Evolutionary conservation across 2,329 filamentous ascomycete genomes (phyloP).

Genomic region (Phaeosphaeriaceae sp.): DNA sequence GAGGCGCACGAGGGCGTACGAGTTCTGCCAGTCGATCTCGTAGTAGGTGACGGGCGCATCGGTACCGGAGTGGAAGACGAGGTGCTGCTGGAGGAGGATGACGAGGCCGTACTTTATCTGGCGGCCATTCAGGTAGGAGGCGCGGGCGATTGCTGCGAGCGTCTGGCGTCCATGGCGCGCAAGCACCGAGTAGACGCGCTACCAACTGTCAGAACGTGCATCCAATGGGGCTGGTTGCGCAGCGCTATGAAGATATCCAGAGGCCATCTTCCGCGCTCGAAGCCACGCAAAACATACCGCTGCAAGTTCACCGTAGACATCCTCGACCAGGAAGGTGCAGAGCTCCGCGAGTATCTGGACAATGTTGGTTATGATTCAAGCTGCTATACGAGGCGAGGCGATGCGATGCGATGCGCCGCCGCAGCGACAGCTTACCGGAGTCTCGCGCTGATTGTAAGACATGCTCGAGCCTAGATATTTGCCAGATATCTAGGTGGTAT

Average conservation of each 20-base stretch:
- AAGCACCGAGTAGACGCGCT: constrained; percentile 87
- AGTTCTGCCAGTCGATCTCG: constrained; percentile 79
- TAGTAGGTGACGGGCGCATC: constrained; percentile 74
- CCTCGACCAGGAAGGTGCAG: constrained; percentile 85
- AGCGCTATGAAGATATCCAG: neutral
- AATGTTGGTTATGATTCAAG: constrained; percentile 46
- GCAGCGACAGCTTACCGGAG: constrained; percentile 38
- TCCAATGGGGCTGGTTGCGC: neutral
- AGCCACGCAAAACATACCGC: constrained; percentile 65
- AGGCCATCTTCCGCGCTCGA: neutral
- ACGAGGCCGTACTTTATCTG: constrained; percentile 83
- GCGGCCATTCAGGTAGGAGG: constrained; percentile 74
- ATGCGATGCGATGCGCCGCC: constrained; percentile 8
- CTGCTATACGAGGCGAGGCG: constrained; percentile 24
- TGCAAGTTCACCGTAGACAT: constrained; percentile 89
- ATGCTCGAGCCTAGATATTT: constrained; percentile 43
- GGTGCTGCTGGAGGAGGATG: constrained; percentile 86
- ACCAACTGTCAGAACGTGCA: constrained; percentile 21
- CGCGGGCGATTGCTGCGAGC: constrained; percentile 71
- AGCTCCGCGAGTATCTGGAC: constrained; percentile 82
- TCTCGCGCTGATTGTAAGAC: constrained; percentile 46
- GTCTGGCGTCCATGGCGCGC: constrained; percentile 79
- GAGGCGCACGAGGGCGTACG: constrained; percentile 81
- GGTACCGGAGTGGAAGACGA: constrained; percentile 75
- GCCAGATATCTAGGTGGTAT: constrained; percentile 42